Conservation (phyloP, 768 basidiomycete species). For the Tephrocybe sp. region DNA sequence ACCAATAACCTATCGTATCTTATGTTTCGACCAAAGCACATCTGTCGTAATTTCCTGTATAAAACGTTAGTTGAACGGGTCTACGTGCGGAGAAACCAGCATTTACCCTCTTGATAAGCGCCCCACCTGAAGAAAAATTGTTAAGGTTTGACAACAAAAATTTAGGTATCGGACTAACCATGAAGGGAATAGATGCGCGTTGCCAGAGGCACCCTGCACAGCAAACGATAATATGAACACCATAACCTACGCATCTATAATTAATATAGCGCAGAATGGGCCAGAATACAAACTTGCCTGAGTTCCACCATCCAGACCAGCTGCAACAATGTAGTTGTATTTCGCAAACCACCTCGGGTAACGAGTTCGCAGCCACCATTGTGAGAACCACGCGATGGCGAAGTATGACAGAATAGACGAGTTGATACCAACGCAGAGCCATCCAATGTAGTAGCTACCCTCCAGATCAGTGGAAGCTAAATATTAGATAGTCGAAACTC, state of each 20-base stretch:
- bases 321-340: constrained; percentile 42
- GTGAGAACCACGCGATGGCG: constrained; percentile 42
- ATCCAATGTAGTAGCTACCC: constrained; percentile 45
- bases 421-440: constrained; percentile 52
- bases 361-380: constrained; percentile 46
- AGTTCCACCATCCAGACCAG: constrained; percentile 37
- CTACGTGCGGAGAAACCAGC: neutral
- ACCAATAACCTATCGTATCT: neutral
- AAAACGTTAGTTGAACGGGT: neutral
- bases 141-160: neutral
- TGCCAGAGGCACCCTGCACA: constrained; percentile 52
- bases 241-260: constrained; percentile 47
- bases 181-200: constrained; percentile 47
- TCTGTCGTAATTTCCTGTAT: constrained; percentile 36
- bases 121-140: constrained; percentile 41
- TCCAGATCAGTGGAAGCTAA: neutral
- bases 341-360: constrained; percentile 48
- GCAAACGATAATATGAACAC: constrained; percentile 51
- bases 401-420: constrained; percentile 42
- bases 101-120: constrained; percentile 51
- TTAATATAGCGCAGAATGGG: neutral
- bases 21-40: constrained; percentile 27
- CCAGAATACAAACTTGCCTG: constrained; percentile 20
- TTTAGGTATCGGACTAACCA: constrained; percentile 30
- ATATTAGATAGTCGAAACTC: constrained; percentile 9